Base-by-base conservation (phyloP, 2,329 filamentous ascomycete species). In the Colletotrichum incanum region DNA sequence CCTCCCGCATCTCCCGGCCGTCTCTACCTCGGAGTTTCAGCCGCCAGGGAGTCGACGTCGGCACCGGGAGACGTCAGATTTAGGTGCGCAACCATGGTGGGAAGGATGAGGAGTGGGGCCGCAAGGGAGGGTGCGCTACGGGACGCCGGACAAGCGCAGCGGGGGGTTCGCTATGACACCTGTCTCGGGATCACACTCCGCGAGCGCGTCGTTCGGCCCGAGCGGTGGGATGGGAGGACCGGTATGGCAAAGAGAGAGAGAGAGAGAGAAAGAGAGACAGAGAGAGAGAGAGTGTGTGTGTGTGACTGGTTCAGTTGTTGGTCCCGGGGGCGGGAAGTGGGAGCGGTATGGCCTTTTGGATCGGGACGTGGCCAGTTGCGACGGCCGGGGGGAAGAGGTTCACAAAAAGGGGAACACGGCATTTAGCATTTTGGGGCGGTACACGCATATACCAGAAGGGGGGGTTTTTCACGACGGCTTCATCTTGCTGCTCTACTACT, bases 41-140 rank as follows among this genome's bases (percentile, higher is more conserved):
- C 54, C 34, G 34, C 14, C 31, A 26, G 54, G 34, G 7, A 26
- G n/a, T 26, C 34, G n/a, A 11, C 9, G 6, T 26, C 34, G 54
- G 54, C 54, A 28, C 37, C 54, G 47, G 39, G 20, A 16, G 63
- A 71, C 67, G 67, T 71, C 67, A 12, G 45, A 61, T 67, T 67
- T 71, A 50, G 26, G 63, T 61, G 37, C 47, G 6, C 55, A 45
- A 58, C 37, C 43, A 37, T n/a, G 26, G 50, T 37, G 67, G 37
- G 37, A 58, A 64, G 62, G 67, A 56, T 50, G 39, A 23, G 23
- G 34, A 39, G 63, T 67, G 67, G 67, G 63, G 67, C 67, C 67
- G 63, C 49, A 49, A 67, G 55, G 67, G 55, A 37, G 52, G 39
- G 31, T 9, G 23, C 61, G 37, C 39, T 14, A 14, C 18, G 52